Evolutionary conservation across 179 eudicot genomes (phyloP), one percentile per base, ranked within the genome.

Genomic region (Vitellaria paradoxa): DNA sequence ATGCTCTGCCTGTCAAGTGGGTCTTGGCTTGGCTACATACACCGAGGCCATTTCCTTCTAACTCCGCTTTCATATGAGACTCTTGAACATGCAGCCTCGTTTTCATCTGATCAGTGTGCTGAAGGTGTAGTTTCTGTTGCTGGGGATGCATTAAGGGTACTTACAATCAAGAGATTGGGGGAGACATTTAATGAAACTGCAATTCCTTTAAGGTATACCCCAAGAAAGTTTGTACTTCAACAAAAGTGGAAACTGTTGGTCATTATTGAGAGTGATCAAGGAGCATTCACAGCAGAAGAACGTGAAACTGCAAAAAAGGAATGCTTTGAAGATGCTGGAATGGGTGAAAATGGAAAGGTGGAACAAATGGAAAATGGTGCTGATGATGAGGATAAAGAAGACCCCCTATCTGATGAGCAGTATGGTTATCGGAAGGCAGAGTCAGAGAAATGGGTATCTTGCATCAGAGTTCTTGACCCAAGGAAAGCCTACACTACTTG

Each of bases 101-200:
- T 96, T 83, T 91, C 98, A 59, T 96, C 99, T 61, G 98, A 94
- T 86, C 99, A 96, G 83, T 96, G 99, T 88, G 89, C 96, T 3
- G 99, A 96, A 85, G 98, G 99, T 92, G 98, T 96, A 5, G 98
- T 96, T 70, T 87, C 99, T 88, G 99, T 96, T 76, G 97, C 97
- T 64, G 97, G 96, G 13, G 94, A 93, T 81, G 94, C 94, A 20
- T 85, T 96, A 55, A 85, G 96, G 83, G 97, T 96, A 3, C 94
- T 96, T 80, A 91, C 97, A 21, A 87, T 96, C 62, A 98, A 94
- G 88, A 85, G 98, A 86, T 92, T 96, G 77, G 98, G 99, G 45
- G 98, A 96, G 77, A 89, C 98, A 18, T 96, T 96, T 72, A 94
- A 94, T 86, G 94, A 96, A 82, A 89, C 94, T 12, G 84, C 90